Conservation (phyloP, 306 rosid species). For the Calophaca sinica region DNA sequence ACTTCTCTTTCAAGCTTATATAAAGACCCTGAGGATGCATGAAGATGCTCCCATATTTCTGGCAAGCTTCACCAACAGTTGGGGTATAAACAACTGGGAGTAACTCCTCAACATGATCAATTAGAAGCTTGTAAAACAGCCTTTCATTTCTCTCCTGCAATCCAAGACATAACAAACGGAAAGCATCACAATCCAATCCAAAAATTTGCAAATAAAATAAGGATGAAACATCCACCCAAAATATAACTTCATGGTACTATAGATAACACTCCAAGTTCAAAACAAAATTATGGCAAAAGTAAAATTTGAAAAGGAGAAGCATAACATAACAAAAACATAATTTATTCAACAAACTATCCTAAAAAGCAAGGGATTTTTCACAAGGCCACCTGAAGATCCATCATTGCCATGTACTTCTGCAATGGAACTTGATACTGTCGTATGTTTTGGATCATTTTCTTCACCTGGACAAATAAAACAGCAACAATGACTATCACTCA, state of each 20-base stretch:
- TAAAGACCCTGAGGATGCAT: slow-evolving; percentile 87
- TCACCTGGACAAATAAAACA: slow-evolving; percentile 65
- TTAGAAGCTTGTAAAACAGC: slow-evolving; percentile 82
- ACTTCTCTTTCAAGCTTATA: slow-evolving; percentile 96
- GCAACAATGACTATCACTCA: slow-evolving; percentile 11
- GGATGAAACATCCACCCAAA: neutral
- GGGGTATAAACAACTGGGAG: slow-evolving; percentile 97
- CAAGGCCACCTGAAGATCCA: slow-evolving; percentile 90
- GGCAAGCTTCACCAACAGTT: slow-evolving; percentile 99
- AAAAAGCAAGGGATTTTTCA: slow-evolving; percentile 4
- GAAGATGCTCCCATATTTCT: slow-evolving; percentile 92
- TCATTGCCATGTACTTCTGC: slow-evolving; percentile 93
- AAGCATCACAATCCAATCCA: slow-evolving; percentile 25
- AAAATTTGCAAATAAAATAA: slow-evolving; percentile 11
- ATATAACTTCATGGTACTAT: slow-evolving; percentile 10
- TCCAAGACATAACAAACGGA: slow-evolving; percentile 10
- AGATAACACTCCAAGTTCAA: slow-evolving; percentile 8
- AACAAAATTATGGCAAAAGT: neutral
- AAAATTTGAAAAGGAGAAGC: neutral
- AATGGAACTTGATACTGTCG: slow-evolving; percentile 88
- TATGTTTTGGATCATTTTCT: slow-evolving; percentile 74
- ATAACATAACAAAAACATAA: neutral
- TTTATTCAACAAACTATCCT: neutral
- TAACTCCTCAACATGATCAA: slow-evolving; percentile 91
- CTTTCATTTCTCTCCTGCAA: slow-evolving; percentile 88